A percentile compares a stretch with the other conserved stretches of the same genome.
These are phyloP conservation scores for Pichia sp. DNA, from an alignment of 1,139 yeast species.

Conservation along the genomic window DNA sequence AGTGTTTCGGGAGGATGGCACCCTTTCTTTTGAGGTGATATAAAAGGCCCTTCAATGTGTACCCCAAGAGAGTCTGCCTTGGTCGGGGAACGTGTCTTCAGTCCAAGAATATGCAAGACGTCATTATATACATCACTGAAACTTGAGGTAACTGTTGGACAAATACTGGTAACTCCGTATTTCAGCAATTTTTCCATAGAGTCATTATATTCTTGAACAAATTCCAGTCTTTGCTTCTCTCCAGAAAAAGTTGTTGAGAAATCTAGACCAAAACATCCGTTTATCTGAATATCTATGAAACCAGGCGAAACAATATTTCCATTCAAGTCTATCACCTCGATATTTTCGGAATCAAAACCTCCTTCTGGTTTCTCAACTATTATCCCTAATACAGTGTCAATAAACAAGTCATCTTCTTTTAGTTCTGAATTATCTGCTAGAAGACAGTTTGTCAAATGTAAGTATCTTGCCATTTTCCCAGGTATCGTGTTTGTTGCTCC, in stretches of 20 bases:
- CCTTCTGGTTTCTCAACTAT: slow-evolving; percentile 35
- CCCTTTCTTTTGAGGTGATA: slow-evolving; percentile 52
- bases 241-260: slow-evolving; percentile 36
- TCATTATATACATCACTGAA: slow-evolving; percentile 49
- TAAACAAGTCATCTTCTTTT: slow-evolving; percentile 41
- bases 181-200: slow-evolving; percentile 47
- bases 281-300: slow-evolving; percentile 56
- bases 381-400: slow-evolving; percentile 43
- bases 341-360: not conserved
- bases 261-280: slow-evolving; percentile 59
- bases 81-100: slow-evolving; percentile 30
- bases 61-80: slow-evolving; percentile 54
- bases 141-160: slow-evolving; percentile 60
- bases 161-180: slow-evolving; percentile 56
- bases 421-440: slow-evolving; percentile 50
- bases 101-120: slow-evolving; percentile 45
- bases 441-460: slow-evolving; percentile 46
- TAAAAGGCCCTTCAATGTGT: slow-evolving; percentile 64
- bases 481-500: no score
- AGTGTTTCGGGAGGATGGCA: slow-evolving; percentile 61
- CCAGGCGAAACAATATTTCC: slow-evolving; percentile 57
- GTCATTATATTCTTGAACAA: slow-evolving; percentile 38
- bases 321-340: slow-evolving; percentile 40
- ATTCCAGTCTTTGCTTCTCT: slow-evolving; percentile 33
- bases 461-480: not conserved